Conservation (phyloP, 78 protist genomes). For the Parvularia atlantis region DNA sequence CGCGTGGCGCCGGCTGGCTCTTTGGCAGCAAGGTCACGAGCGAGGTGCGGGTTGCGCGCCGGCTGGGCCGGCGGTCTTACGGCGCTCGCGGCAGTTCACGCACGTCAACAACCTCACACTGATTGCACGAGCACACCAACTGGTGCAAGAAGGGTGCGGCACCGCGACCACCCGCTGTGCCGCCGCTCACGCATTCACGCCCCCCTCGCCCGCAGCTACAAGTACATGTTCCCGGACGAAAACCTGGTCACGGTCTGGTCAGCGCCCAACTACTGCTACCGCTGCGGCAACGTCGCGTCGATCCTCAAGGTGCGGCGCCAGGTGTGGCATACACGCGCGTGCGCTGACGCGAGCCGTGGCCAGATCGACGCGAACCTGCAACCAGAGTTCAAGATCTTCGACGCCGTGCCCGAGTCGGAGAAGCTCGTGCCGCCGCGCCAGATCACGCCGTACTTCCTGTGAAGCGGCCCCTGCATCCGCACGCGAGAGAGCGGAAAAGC, state of each 20-base stretch:
- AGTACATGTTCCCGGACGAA: constrained; percentile 74
- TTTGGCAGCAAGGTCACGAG: constrained; percentile 77
- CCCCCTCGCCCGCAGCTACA: too few relatives aligned
- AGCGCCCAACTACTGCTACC: constrained; percentile 98
- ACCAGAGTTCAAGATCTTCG: constrained; percentile 55
- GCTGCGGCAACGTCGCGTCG: constrained; percentile 91
- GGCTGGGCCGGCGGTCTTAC: too few relatives aligned
- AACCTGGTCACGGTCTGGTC: constrained; percentile 95
- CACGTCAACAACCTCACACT: constrained; percentile 66
- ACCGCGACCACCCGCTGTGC: too few relatives aligned
- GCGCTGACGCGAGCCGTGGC: too few relatives aligned
- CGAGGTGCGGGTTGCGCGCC: constrained; percentile 20
- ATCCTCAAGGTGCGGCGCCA: constrained; percentile 71
- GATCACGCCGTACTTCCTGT: constrained; percentile 38
- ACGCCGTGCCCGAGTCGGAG: constrained; percentile 59
- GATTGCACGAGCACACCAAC: constrained; percentile 89
- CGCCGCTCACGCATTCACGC: too few relatives aligned
- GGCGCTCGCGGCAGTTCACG: constrained; percentile 29
- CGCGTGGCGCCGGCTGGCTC: constrained; percentile 95
- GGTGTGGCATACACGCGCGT: too few relatives aligned
- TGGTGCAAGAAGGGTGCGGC: constrained; percentile 95
- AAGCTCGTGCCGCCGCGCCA: constrained; percentile 20
- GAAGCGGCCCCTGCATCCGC: neutral
- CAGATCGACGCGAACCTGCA: constrained; percentile 60
- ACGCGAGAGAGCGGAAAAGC: too few relatives aligned